phyloP scores from a whole-genome alignment of 805 yeast species.

The Blastobotrys muscicola region DNA sequence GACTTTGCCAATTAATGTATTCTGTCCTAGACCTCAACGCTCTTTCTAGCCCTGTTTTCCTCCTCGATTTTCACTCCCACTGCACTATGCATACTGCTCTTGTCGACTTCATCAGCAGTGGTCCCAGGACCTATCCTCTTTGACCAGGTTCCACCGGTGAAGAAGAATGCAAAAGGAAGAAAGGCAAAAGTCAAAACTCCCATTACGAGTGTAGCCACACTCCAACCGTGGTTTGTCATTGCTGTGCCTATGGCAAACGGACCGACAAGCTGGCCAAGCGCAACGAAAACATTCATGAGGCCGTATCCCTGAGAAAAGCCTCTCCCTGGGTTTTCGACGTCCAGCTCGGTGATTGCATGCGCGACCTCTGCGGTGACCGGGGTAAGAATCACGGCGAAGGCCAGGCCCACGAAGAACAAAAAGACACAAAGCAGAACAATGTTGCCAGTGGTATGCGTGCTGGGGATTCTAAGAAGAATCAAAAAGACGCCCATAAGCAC shows the following conservation, averaged over 20 bases:
- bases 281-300: constrained; percentile 25
- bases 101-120: no score
- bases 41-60: no score
- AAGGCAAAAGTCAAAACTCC: constrained; percentile 15
- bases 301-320: constrained; percentile 29
- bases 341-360: constrained; percentile 16
- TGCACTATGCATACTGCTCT: no score
- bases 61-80: no score
- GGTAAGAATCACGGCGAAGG: constrained; percentile 16
- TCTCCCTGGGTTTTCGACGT: constrained; percentile 21
- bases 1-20: no score
- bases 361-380: constrained; percentile 25
- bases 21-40: no score
- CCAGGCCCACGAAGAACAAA: constrained; percentile 20
- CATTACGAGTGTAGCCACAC: constrained; percentile 13
- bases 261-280: constrained; percentile 27
- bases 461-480: constrained; percentile 22
- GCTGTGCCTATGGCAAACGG: constrained; percentile 26
- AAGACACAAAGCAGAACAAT: constrained; percentile 23
- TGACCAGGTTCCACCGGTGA: constrained; percentile 19
- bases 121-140: no score
- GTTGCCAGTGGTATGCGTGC: constrained; percentile 14
- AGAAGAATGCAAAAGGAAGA: constrained; percentile 19
- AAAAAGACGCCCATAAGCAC: constrained; percentile 11
- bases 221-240: constrained; percentile 19